A percentile compares a stretch with the other conserved stretches of the same genome.
These are phyloP conservation scores for Dendryphion nanum DNA, from an alignment of 2,329 filamentous ascomycete genomes.

Conservation along the genomic window DNA sequence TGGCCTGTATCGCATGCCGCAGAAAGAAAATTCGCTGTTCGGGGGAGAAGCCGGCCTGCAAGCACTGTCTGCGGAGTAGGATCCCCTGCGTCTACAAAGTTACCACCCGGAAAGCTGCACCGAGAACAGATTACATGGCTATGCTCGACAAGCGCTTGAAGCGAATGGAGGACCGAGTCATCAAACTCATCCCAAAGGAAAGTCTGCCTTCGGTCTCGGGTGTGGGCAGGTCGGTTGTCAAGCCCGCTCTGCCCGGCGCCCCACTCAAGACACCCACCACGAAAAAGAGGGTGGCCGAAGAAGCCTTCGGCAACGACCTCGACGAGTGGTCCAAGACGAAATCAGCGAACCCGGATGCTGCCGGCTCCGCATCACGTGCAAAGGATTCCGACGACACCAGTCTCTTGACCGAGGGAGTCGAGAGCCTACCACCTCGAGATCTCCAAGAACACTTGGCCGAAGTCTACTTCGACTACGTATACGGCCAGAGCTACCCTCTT, in stretches of 20 bases:
- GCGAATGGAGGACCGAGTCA: slow-evolving; percentile 96
- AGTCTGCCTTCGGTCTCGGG: slow-evolving; percentile 67
- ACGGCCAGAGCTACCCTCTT: slow-evolving; percentile 91
- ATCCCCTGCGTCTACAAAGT: slow-evolving; percentile 98
- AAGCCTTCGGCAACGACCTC: slow-evolving; percentile 80
- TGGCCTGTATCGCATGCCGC: slow-evolving; percentile 93
- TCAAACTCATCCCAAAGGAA: slow-evolving; percentile 88
- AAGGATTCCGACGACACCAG: slow-evolving; percentile 69
- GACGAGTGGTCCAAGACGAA: slow-evolving; percentile 73
- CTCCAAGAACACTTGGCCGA: slow-evolving; percentile 92
- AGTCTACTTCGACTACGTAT: slow-evolving; percentile 92
- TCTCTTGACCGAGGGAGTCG: slow-evolving; percentile 76
- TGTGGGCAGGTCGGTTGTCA: slow-evolving; percentile 79
- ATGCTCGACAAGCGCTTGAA: slow-evolving; percentile 96
- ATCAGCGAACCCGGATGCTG: slow-evolving; percentile 51
- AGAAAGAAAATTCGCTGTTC: slow-evolving; percentile 98
- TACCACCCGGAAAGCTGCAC: slow-evolving; percentile 88
- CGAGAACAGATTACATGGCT: slow-evolving; percentile 96
- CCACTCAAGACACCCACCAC: slow-evolving; percentile 54
- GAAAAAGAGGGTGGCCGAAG: slow-evolving; percentile 82
- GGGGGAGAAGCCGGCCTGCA: slow-evolving; percentile 95
- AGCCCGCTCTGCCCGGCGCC: slow-evolving; percentile 66
- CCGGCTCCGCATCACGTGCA: slow-evolving; percentile 45
- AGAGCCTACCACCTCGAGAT: slow-evolving; percentile 78
- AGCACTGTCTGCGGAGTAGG: slow-evolving; percentile 87